Evolutionary conservation across 345 rosid species (phyloP).

Genomic region (Triadica sebifera): DNA sequence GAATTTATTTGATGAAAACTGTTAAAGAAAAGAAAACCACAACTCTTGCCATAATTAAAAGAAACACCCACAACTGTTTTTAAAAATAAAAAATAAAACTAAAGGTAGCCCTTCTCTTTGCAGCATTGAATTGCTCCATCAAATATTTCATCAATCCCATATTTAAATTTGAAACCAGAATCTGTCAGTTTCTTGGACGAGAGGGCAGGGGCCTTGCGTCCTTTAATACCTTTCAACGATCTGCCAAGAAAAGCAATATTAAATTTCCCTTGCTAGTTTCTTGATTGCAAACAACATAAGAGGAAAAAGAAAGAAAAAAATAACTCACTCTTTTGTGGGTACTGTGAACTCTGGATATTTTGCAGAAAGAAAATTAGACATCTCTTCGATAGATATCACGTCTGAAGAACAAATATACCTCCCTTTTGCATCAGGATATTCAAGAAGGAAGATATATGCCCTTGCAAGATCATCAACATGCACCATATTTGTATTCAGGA

Average conservation of each 20-base stretch:
- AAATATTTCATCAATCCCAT: constrained; percentile 34
- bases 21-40: no score
- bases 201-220: not conserved
- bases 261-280: not conserved
- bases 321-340: constrained; percentile 45
- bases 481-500: constrained; percentile 1
- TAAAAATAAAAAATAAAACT: no score
- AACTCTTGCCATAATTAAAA: no score
- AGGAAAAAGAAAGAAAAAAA: no score
- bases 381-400: constrained; percentile 33
- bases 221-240: constrained; percentile 23
- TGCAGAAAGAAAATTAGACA: constrained; percentile 31
- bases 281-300: not conserved
- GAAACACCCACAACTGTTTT: no score
- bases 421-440: constrained; percentile 44
- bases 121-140: constrained; percentile 41
- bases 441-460: constrained; percentile 52
- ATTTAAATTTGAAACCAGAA: constrained; percentile 31
- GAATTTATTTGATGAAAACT: no score
- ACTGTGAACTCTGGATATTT: constrained; percentile 44
- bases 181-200: constrained; percentile 39
- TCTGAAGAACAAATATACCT: constrained; percentile 53
- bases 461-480: constrained; percentile 49
- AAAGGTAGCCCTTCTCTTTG: constrained; percentile 38
- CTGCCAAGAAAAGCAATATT: constrained; percentile 11